Conservation (phyloP, 2,329 filamentous ascomycete genomes). For the Leptographium procerum region DNA sequence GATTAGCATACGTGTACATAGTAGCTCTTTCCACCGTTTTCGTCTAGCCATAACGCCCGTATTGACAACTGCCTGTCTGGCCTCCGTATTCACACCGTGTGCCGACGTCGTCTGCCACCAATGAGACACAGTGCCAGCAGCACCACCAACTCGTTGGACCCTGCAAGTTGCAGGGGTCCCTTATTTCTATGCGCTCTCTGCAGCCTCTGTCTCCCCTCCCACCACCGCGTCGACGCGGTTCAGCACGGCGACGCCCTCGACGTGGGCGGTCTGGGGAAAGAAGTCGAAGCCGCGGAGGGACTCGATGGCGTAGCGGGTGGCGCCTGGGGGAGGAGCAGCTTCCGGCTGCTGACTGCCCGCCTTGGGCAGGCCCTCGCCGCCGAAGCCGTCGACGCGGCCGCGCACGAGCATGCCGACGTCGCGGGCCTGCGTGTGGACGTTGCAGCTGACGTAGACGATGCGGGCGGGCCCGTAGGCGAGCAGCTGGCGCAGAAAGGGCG, state of each 20-base stretch:
- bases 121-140: too few relatives aligned
- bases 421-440: conserved; percentile 92
- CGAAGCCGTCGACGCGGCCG: conserved; percentile 36
- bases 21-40: too few relatives aligned
- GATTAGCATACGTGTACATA: too few relatives aligned
- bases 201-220: too few relatives aligned
- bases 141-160: too few relatives aligned
- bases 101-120: too few relatives aligned
- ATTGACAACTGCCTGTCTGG: too few relatives aligned
- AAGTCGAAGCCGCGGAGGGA: conserved; percentile 91
- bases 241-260: conserved; percentile 56
- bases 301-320: conserved; percentile 68
- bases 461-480: conserved; percentile 64
- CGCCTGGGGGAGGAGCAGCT: conserved; percentile 19
- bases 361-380: conserved; percentile 11
- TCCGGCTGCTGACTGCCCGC: conserved; percentile 17
- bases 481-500: conserved; percentile 71
- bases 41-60: too few relatives aligned
- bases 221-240: conserved; percentile 44
- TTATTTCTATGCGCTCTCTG: too few relatives aligned
- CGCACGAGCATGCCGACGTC: conserved; percentile 82
- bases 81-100: too few relatives aligned
- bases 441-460: conserved; percentile 91
- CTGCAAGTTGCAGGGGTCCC: too few relatives aligned
- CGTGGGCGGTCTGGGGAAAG: conserved; percentile 76